Evolutionary conservation across 805 yeast genomes (phyloP).

Genomic region (Ogataea kodamae): DNA sequence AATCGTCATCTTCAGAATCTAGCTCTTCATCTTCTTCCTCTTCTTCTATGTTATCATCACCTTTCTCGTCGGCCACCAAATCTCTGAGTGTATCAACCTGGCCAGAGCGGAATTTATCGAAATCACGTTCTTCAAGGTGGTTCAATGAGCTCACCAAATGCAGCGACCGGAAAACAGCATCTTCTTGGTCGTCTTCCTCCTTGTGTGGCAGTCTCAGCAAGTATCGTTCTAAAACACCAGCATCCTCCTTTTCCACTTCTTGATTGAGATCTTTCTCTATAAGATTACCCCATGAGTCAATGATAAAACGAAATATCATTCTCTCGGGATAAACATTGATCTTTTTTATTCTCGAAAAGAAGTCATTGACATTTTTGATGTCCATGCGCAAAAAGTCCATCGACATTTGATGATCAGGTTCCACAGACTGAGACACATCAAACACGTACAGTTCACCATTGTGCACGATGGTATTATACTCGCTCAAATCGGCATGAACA

Average conservation of each 20-base stretch:
- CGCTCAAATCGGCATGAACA: conserved; percentile 96
- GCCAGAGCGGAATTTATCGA: conserved; percentile 72
- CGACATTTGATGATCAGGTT: conserved; percentile 97
- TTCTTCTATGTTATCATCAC: conserved; percentile 32
- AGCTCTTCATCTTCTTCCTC: conserved; percentile 17
- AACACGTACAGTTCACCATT: conserved; percentile 74
- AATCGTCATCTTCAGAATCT: conserved; percentile 16
- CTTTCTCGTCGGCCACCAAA: conserved; percentile 40
- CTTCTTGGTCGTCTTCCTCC: conserved; percentile 52
- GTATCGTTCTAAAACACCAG: conserved; percentile 38
- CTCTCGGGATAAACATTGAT: conserved; percentile 81
- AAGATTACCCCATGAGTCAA: conserved; percentile 40
- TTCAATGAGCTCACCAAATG: conserved; percentile 77
- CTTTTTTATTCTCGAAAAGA: conserved; percentile 66
- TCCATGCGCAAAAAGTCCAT: conserved; percentile 96
- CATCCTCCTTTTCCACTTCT: conserved; percentile 22
- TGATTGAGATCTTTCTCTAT: conserved; percentile 29
- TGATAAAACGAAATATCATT: conserved; percentile 72
- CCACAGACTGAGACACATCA: conserved; percentile 97
- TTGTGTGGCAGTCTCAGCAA: conserved; percentile 57
- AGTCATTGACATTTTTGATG: conserved; percentile 90
- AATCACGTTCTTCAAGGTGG: conserved; percentile 87
- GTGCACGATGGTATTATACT: conserved; percentile 88
- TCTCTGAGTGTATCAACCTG: conserved; percentile 74
- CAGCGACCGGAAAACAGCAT: conserved; percentile 80